A percentile compares a stretch with the other conserved stretches of the same genome.
Conservation (phyloP, 2,329 filamentous ascomycete genomes). For the Coniosporium tulheliwenetii region DNA sequence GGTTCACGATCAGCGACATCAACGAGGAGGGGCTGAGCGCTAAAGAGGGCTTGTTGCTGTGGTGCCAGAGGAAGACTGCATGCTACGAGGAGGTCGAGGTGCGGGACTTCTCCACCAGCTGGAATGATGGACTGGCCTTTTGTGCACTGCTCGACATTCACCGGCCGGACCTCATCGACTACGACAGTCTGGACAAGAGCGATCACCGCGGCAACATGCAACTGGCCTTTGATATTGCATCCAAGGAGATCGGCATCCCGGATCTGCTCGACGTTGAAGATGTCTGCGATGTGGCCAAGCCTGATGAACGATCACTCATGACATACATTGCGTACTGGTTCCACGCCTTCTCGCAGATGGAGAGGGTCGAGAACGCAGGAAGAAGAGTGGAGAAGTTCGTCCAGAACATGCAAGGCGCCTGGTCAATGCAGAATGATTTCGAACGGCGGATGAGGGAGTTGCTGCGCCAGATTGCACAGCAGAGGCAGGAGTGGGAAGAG, state of each 20-base stretch:
- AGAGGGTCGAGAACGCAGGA: conserved; percentile 94
- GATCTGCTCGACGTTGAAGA: conserved; percentile 94
- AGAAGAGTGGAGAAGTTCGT: conserved; percentile 96
- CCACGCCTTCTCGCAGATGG: conserved; percentile 98
- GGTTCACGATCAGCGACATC: conserved; percentile 98
- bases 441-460: conserved; percentile 81
- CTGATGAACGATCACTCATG: conserved; percentile 94
- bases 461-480: conserved; percentile 55
- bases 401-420: conserved; percentile 95
- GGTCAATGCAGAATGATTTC: conserved; percentile 98
- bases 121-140: conserved; percentile 95
- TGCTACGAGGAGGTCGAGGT: conserved; percentile 97
- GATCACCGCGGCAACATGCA: conserved; percentile 98
- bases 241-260: conserved; percentile 92
- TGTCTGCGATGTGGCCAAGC: conserved; percentile 90
- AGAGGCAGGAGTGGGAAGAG: conserved; percentile 61
- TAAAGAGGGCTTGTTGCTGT: conserved; percentile 85
- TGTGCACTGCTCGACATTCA: conserved; percentile 95
- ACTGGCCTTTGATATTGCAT: conserved; percentile 88
- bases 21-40: conserved; percentile 96
- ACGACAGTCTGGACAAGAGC: conserved; percentile 80
- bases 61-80: conserved; percentile 97
- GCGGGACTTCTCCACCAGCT: conserved; percentile 84
- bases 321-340: conserved; percentile 99
- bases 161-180: conserved; percentile 92